phyloP scores from a whole-genome alignment of 306 rosid species.

The Sphenostylis stenocarpa region DNA sequence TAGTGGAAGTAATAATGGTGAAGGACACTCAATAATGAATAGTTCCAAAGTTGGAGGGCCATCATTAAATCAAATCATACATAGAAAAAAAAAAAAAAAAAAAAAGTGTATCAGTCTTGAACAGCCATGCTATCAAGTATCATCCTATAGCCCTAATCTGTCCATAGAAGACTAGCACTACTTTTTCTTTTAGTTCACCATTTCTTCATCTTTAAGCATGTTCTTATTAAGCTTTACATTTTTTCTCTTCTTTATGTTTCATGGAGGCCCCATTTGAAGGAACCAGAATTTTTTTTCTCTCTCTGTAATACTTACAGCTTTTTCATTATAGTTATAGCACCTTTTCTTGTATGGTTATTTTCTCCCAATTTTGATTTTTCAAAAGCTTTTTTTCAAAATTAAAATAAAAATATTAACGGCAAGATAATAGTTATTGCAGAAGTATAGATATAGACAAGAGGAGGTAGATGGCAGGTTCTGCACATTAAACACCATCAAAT shows the following conservation, averaged over 20 bases:
- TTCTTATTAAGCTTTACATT: neutral
- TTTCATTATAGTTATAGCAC: neutral
- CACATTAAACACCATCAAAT: neutral
- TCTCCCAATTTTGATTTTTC: neutral
- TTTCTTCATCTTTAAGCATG: constrained; percentile 19
- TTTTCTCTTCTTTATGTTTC: neutral
- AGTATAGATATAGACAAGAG: too few species aligned
- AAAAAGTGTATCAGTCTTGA: neutral
- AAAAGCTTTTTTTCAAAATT: too few species aligned
- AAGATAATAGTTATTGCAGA: neutral
- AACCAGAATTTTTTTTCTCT: neutral
- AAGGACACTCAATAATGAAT: neutral
- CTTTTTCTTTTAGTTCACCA: neutral
- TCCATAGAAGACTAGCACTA: neutral
- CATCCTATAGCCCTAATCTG: neutral
- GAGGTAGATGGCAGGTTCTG: neutral
- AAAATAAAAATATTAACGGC: neutral
- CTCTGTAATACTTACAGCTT: too few species aligned
- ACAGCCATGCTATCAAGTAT: neutral
- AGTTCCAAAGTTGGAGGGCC: neutral
- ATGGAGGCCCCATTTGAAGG: neutral
- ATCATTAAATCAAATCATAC: neutral
- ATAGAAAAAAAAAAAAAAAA: neutral
- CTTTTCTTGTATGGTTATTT: neutral
- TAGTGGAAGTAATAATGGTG: neutral